phyloP scores from a whole-genome alignment of 371 early-diverging fungal genomes.

The Amoeboradix gromovi region DNA sequence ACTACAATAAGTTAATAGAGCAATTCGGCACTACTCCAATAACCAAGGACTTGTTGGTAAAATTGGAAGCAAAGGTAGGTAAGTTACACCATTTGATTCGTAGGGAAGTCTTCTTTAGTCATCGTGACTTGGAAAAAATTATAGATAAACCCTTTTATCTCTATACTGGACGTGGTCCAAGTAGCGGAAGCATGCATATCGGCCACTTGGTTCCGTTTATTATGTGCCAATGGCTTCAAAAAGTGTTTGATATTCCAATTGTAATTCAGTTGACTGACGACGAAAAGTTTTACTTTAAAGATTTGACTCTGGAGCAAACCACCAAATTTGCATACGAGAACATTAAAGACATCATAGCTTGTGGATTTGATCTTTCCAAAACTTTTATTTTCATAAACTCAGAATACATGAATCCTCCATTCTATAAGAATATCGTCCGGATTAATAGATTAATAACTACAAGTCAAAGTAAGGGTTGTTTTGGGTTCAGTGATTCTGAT shows the following conservation, averaged over 20 bases:
- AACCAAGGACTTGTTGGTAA: slow-evolving; percentile 37
- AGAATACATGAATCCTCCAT: slow-evolving; percentile 54
- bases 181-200: slow-evolving; percentile 82
- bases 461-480: slow-evolving; percentile 50
- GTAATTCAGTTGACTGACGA: slow-evolving; percentile 99
- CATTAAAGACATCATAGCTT: slow-evolving; percentile 89
- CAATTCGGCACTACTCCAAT: slow-evolving; percentile 80
- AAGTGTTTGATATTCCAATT: slow-evolving; percentile 77
- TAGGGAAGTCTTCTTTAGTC: slow-evolving; percentile 89
- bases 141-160: slow-evolving; percentile 83
- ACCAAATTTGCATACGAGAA: slow-evolving; percentile 51
- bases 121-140: slow-evolving; percentile 28
- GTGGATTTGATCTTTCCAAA: slow-evolving; percentile 89
- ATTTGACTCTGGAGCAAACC: slow-evolving; percentile 58
- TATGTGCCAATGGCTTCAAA: slow-evolving; percentile 94
- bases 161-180: slow-evolving; percentile 99
- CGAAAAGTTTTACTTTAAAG: slow-evolving; percentile 96
- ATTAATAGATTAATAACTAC: slow-evolving; percentile 60
- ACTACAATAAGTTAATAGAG: slow-evolving; percentile 76
- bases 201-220: slow-evolving; percentile 96
- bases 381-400: slow-evolving; percentile 96
- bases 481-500: slow-evolving; percentile 65
- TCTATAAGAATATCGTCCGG: slow-evolving; percentile 67
- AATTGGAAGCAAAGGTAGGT: slow-evolving; percentile 59
- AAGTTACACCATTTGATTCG: slow-evolving; percentile 61